Percentiles rank a stretch among this genome's conserved stretches.
These are phyloP conservation scores for Ascosphaera aggregata DNA, from an alignment of 2,329 filamentous ascomycete genomes.

Conservation along the genomic window DNA sequence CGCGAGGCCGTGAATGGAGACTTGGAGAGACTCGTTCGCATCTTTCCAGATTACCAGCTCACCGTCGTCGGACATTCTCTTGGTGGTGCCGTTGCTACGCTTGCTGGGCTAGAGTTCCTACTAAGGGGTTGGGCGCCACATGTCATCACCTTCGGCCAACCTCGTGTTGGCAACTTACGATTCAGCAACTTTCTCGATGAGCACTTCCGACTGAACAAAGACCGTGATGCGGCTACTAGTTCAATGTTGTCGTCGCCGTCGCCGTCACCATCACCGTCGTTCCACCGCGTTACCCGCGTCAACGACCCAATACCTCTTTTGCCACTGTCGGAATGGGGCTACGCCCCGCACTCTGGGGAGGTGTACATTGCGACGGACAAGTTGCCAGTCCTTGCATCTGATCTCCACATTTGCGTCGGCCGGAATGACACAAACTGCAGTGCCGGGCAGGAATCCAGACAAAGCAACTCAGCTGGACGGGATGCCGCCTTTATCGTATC, in stretches of 20 bases:
- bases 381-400: slow-evolving; percentile 41
- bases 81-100: slow-evolving; percentile 71
- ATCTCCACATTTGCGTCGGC: slow-evolving; percentile 50
- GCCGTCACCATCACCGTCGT: slow-evolving; percentile 16
- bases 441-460: slow-evolving; percentile 25
- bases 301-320: slow-evolving; percentile 77
- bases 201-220: slow-evolving; percentile 20
- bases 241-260: neutral
- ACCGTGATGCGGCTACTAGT: neutral
- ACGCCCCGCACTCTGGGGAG: slow-evolving; percentile 63
- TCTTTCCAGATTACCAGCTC: slow-evolving; percentile 48
- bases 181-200: slow-evolving; percentile 31
- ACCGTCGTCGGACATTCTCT: slow-evolving; percentile 77
- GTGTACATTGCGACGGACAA: slow-evolving; percentile 55
- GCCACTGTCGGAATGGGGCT: slow-evolving; percentile 74
- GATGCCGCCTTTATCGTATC: slow-evolving; percentile 1
- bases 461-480: slow-evolving; percentile 10
- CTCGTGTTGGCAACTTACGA: slow-evolving; percentile 33
- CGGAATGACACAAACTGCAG: slow-evolving; percentile 51
- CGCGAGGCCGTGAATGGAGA: slow-evolving; percentile 43
- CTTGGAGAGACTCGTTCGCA: slow-evolving; percentile 32
- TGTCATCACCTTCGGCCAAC: slow-evolving; percentile 87
- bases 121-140: slow-evolving; percentile 50
- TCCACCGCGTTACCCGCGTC: slow-evolving; percentile 62
- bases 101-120: slow-evolving; percentile 64